Percentiles rank a stretch among this genome's conserved stretches.
Conservation (phyloP, 1,284 basidiomycete genomes). For the Xerocomus nothofagi region DNA sequence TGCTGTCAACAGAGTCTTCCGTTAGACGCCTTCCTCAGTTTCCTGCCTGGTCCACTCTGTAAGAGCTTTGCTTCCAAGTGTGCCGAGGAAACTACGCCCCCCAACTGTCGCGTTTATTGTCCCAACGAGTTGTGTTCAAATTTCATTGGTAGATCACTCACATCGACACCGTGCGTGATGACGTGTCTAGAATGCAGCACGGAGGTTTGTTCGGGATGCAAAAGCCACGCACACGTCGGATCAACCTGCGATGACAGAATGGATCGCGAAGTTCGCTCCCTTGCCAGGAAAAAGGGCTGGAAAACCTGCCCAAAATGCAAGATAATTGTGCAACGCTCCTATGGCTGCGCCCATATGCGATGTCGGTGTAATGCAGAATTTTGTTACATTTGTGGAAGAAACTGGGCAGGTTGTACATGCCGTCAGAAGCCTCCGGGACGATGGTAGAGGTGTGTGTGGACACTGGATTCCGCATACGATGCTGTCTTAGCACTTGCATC, state of each 20-base stretch:
- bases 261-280: slow-evolving; percentile 30
- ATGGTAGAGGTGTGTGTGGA: background rate
- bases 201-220: slow-evolving; percentile 37
- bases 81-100: slow-evolving; percentile 34
- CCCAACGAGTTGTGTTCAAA: slow-evolving; percentile 36
- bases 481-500: background rate
- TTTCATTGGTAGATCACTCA: slow-evolving; percentile 39
- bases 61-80: slow-evolving; percentile 33
- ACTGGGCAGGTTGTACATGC: slow-evolving; percentile 36
- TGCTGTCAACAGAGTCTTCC: slow-evolving; percentile 42
- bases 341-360: slow-evolving; percentile 42
- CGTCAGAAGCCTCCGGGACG: no score
- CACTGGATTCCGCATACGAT: background rate
- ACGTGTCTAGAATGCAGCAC: slow-evolving; percentile 31
- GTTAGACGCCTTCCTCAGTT: slow-evolving; percentile 26
- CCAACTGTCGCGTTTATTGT: slow-evolving; percentile 43
- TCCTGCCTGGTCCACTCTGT: slow-evolving; percentile 29
- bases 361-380: slow-evolving; percentile 43
- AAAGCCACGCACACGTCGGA: slow-evolving; percentile 17
- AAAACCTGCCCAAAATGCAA: slow-evolving; percentile 43
- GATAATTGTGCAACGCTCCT: slow-evolving; percentile 40
- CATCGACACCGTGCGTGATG: slow-evolving; percentile 10
- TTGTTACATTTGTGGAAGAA: slow-evolving; percentile 41
- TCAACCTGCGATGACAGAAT: slow-evolving; percentile 23
- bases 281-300: slow-evolving; percentile 41